Evolutionary conservation across 345 rosid species (phyloP).

Genomic region (Brassica juncea): DNA sequence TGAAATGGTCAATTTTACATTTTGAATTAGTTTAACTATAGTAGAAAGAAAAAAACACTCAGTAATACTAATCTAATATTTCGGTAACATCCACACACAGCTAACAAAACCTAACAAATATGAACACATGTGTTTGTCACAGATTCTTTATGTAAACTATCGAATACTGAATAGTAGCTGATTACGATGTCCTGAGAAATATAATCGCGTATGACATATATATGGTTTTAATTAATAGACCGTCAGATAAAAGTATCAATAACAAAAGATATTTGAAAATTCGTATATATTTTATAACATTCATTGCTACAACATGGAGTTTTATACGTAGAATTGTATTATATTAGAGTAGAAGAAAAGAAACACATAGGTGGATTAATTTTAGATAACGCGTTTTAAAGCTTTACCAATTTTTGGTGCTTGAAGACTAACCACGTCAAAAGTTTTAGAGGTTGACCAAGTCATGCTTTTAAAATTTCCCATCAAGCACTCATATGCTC

Average conservation of each 20-base stretch:
- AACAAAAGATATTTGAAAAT: background rate
- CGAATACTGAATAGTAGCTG: background rate
- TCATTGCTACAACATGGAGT: background rate
- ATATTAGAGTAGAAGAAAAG: background rate
- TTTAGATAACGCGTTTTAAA: slow-evolving; percentile 34
- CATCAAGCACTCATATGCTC: slow-evolving; percentile 11
- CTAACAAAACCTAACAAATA: slow-evolving; percentile 10
- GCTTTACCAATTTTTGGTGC: background rate
- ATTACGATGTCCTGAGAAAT: background rate
- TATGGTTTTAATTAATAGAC: background rate
- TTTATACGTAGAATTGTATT: background rate
- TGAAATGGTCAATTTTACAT: slow-evolving; percentile 29
- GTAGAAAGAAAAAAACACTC: background rate
- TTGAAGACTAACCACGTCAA: background rate
- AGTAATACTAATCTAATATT: background rate
- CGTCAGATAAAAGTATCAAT: background rate
- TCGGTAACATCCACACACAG: background rate
- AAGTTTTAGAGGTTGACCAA: slow-evolving; percentile 14
- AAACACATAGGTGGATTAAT: slow-evolving; percentile 9
- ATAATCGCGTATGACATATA: background rate
- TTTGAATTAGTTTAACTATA: slow-evolving; percentile 30
- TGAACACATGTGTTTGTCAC: slow-evolving; percentile 22
- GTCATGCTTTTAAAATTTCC: slow-evolving; percentile 7
- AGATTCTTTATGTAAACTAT: slow-evolving; percentile 10
- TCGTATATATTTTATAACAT: background rate